These are phyloP conservation scores for sweet orange (Citrus sinensis) DNA, from an alignment of 345 rosid genomes.

Conservation along the genomic window DVS_A1.0 CM039168.1:7369001-7369500, in stretches of 20 bases:
- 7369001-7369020: background rate
- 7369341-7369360: conserved; percentile 28
- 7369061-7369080: background rate
- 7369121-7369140: background rate
- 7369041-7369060: background rate
- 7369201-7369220: conserved; percentile 42
- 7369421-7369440: conserved; percentile 15
- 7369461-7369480: background rate
- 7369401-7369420: conserved; percentile 12
- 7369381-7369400: conserved; percentile 5
- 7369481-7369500: background rate
- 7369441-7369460: conserved; percentile 15
- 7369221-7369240: conserved; percentile 46
- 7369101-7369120: background rate
- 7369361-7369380: conserved; percentile 12
- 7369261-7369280: conserved; percentile 35
- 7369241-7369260: conserved; percentile 54
- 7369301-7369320: conserved; percentile 29
- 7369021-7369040: background rate
- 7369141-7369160: background rate
- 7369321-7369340: conserved; percentile 25
- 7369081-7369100: background rate
- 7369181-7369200: conserved; percentile 32
- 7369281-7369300: conserved; percentile 44
- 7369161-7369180: conserved; percentile 21